phyloP scores from a whole-genome alignment of 2,329 filamentous ascomycete species.

The Aureobasidium melanogenum region DNA sequence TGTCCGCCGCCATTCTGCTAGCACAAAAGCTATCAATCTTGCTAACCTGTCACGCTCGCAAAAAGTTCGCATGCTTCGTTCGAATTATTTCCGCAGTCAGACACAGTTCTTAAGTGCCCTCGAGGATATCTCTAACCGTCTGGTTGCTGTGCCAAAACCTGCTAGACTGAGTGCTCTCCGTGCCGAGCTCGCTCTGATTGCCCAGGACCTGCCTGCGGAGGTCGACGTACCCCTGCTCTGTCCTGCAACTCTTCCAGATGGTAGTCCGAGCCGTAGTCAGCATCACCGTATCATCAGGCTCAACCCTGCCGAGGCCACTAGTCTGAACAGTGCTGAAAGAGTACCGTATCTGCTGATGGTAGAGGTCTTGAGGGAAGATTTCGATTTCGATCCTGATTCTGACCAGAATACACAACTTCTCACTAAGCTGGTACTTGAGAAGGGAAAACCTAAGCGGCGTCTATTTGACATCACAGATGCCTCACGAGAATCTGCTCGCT shows the following conservation, averaged over 20 bases:
- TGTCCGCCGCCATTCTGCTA: slow-evolving; percentile 47
- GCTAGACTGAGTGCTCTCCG: slow-evolving; percentile 72
- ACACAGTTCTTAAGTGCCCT: slow-evolving; percentile 73
- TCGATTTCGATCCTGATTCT: slow-evolving; percentile 69
- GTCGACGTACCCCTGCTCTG: slow-evolving; percentile 78
- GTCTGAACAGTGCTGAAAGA: slow-evolving; percentile 78
- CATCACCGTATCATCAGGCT: slow-evolving; percentile 77
- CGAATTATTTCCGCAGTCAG: slow-evolving; percentile 76
- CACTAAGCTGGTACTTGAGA: slow-evolving; percentile 57
- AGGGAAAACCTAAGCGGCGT: slow-evolving; percentile 46
- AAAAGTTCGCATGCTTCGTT: slow-evolving; percentile 62
- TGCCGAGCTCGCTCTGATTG: slow-evolving; percentile 71
- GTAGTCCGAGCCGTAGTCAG: slow-evolving; percentile 63
- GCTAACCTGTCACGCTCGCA: slow-evolving; percentile 56
- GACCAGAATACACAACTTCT: slow-evolving; percentile 61
- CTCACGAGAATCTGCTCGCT: slow-evolving; percentile 38
- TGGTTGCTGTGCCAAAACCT: slow-evolving; percentile 72
- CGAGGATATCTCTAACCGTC: slow-evolving; percentile 75
- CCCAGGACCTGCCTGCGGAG: slow-evolving; percentile 72
- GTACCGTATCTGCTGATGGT: slow-evolving; percentile 81
- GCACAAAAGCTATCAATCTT: slow-evolving; percentile 46
- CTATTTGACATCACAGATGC: slow-evolving; percentile 52
- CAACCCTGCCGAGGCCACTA: slow-evolving; percentile 75
- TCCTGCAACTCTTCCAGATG: slow-evolving; percentile 63
- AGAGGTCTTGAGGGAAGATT: slow-evolving; percentile 72